Conservation (phyloP, 169 alveolate species). For the Blepharisma undulans region DNA sequence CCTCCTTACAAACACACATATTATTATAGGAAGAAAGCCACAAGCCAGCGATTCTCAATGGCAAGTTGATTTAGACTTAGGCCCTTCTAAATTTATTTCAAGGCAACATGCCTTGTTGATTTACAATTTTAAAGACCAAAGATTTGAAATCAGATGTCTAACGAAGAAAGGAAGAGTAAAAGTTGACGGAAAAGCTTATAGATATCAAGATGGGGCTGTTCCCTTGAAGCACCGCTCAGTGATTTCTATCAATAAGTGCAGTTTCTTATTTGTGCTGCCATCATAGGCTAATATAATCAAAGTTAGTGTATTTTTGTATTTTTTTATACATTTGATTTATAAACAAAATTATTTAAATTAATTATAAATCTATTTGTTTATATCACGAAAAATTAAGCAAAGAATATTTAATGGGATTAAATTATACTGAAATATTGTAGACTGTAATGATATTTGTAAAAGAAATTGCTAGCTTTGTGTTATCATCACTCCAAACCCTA, state of each 20-base stretch:
- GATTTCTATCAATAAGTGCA: conserved; percentile 19
- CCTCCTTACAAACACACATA: conserved; percentile 16
- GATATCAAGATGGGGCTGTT: conserved; percentile 33
- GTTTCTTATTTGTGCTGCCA: conserved; percentile 33
- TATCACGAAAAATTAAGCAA: no score
- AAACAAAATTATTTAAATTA: no score
- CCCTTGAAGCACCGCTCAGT: conserved; percentile 32
- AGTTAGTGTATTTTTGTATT: no score
- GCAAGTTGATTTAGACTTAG: conserved; percentile 36
- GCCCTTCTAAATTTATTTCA: conserved; percentile 5
- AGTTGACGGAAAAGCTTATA: conserved; percentile 39
- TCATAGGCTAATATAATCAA: neutral
- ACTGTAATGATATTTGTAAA: neutral
- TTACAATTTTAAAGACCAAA: conserved; percentile 13
- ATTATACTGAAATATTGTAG: neutral
- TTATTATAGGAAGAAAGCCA: conserved; percentile 37
- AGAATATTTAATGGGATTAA: neutral
- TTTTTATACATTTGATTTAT: no score
- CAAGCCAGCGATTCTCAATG: neutral
- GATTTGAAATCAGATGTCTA: conserved; percentile 34
- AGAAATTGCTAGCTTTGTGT: neutral
- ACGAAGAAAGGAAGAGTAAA: conserved; percentile 30
- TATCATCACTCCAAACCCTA: neutral
- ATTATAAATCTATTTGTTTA: no score
- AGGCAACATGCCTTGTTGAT: conserved; percentile 42